Evolutionary conservation across 1,139 yeast species (phyloP).

Genomic region (Blastobotrys indianensis): DNA sequence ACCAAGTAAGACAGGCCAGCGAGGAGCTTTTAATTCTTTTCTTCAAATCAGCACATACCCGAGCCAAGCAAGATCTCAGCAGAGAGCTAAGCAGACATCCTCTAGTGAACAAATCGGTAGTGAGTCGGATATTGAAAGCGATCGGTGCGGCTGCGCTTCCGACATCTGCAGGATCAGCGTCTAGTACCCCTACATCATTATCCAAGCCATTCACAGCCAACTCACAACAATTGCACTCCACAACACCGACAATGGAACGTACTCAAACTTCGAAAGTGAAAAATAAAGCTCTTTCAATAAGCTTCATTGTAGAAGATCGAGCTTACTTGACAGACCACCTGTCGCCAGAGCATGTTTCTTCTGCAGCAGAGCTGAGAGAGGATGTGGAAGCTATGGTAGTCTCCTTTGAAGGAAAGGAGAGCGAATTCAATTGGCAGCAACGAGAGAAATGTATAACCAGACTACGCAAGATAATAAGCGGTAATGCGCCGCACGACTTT

Average conservation of each 20-base stretch:
- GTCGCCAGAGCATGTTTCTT: conserved; percentile 18
- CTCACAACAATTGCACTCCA: not conserved
- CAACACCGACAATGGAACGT: not conserved
- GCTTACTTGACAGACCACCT: conserved; percentile 29
- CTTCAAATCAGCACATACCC: conserved; percentile 38
- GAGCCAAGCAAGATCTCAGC: conserved; percentile 45
- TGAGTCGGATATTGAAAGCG: conserved; percentile 6
- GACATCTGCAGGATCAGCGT: conserved; percentile 4
- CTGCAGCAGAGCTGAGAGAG: conserved; percentile 32
- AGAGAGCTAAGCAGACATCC: conserved; percentile 37
- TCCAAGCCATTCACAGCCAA: not conserved
- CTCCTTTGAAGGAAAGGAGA: conserved; percentile 70
- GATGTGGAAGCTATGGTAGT: conserved; percentile 37
- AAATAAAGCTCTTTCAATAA: conserved; percentile 15
- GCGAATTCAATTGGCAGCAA: conserved; percentile 78
- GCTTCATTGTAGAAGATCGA: conserved; percentile 24
- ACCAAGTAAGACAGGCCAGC: conserved; percentile 34
- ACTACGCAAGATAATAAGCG: conserved; percentile 57
- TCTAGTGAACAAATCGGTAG: conserved; percentile 1
- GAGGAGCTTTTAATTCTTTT: conserved; percentile 37
- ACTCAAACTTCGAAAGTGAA: not conserved
- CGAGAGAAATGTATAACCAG: conserved; percentile 60
- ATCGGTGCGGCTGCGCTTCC: no score
- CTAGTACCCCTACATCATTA: not conserved
- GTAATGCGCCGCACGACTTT: conserved; percentile 43